Evolutionary conservation across 768 basidiomycete genomes (phyloP), one percentile per base, ranked within the genome.

Genomic region (Clitopilus passeckerianus): DNA sequence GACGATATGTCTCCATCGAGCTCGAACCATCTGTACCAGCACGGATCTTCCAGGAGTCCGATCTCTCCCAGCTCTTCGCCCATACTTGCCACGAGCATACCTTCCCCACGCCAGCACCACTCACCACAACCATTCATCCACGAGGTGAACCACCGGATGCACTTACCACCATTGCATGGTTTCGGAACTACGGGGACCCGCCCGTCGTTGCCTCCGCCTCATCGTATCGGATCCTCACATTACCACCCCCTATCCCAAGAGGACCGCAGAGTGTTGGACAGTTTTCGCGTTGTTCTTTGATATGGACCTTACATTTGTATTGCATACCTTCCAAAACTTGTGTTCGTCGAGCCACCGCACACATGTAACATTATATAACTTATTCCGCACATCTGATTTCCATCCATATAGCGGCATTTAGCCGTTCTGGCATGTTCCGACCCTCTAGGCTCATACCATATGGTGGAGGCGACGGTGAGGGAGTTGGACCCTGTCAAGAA

Each of bases 261-360:
- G 67, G 86, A 87, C 68, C 80, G 78, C 58, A 77, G 84, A 57
- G 82, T 77, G n/a, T 67, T 87, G 57, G 78, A 77, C 62, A 80
- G 81, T 50, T 80, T 87, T 86, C 46, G 76, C 78, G 23, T 68
- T 85, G 55, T 86, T 70, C 54, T 55, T 4, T 55, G 54, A 55
- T 6, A 18, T 34, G 46, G 46, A 50, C 14, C 46, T 50, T 50
- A 30, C 27, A 30, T 30, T 30, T 30, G 27, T 30, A 30, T 30
- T 3, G 27, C 27, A 30, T 7, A 30, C 27, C 27, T 30, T 15
- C 37, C 5, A 41, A 41, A 41, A n/a, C 37, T 30, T 30, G 27
- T 30, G 27, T 30, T 30, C 27, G n/a, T n/a, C n/a, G 37, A 41
- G 27, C 37, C 14, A n/a, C n/a, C 10, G 37, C 37, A 41, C 37